These are phyloP conservation scores for Magnolia sinica DNA, from an alignment of 164 flowering plant genomes.

Conservation along the genomic window DNA sequence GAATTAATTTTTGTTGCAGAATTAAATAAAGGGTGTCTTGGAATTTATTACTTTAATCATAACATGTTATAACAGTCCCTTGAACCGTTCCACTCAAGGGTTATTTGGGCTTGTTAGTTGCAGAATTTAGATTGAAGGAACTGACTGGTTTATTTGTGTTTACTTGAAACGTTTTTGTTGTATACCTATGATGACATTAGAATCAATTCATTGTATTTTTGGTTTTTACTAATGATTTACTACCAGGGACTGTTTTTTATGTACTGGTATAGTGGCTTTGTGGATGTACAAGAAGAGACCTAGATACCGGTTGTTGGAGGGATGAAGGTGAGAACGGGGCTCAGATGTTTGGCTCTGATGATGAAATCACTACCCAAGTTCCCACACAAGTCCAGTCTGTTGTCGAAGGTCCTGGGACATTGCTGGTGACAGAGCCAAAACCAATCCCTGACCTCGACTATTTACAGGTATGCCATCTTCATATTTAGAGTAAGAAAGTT, in stretches of 20 bases:
- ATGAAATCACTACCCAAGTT: slow-evolving; percentile 47
- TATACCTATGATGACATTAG: slow-evolving; percentile 9
- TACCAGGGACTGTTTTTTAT: slow-evolving; percentile 50
- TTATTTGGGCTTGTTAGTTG: not conserved
- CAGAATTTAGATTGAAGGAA: not conserved
- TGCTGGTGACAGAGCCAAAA: slow-evolving; percentile 60
- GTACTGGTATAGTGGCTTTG: slow-evolving; percentile 71
- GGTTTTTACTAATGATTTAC: slow-evolving; percentile 57
- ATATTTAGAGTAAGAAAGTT: not conserved
- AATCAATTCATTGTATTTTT: slow-evolving; percentile 1
- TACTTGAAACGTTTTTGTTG: not conserved
- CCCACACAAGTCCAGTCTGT: slow-evolving; percentile 79
- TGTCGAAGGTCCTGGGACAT: slow-evolving; percentile 68
- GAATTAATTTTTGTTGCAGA: not conserved
- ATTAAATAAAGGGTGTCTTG: not conserved
- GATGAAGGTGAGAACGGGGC: slow-evolving; percentile 29
- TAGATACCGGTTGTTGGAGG: slow-evolving; percentile 27
- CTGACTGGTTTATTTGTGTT: not conserved
- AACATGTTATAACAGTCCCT: not conserved
- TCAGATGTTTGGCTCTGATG: slow-evolving; percentile 65
- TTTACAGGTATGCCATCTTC: slow-evolving; percentile 56
- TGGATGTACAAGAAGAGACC: slow-evolving; percentile 39
- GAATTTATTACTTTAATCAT: not conserved
- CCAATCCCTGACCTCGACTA: slow-evolving; percentile 84
- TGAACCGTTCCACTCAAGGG: not conserved